A percentile compares a stretch with the other conserved stretches of the same genome.
Conservation (phyloP, 192 early-diverging fungal genomes). For the Coemansia pectinata region DNA sequence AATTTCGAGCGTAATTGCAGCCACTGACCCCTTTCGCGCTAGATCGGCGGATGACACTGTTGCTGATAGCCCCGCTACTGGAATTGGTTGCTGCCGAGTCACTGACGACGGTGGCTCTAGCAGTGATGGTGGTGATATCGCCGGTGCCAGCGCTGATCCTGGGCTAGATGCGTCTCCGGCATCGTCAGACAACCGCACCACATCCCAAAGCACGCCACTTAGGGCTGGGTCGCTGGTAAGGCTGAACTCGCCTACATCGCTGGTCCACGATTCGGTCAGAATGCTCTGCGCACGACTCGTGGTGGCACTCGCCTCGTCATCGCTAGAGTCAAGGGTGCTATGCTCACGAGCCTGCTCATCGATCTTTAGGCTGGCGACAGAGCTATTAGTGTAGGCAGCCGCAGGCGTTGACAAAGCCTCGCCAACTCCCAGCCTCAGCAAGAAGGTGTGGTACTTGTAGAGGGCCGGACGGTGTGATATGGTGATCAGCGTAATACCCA, state of each 20-base stretch:
- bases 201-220: constrained; percentile 54
- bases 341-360: background rate
- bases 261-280: constrained; percentile 48
- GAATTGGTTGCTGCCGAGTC: background rate
- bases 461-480: constrained; percentile 92
- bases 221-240: constrained; percentile 12
- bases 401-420: constrained; percentile 7
- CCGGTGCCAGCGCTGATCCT: background rate
- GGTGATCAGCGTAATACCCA: constrained; percentile 90
- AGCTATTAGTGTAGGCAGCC: background rate
- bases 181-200: constrained; percentile 36
- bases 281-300: constrained; percentile 9
- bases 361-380: background rate
- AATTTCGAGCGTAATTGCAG: constrained; percentile 37
- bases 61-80: background rate
- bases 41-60: constrained; percentile 35
- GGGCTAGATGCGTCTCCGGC: constrained; percentile 2
- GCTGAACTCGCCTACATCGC: constrained; percentile 32
- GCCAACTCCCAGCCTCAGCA: constrained; percentile 75
- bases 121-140: background rate
- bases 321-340: background rate
- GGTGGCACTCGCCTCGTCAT: background rate
- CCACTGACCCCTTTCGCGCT: constrained; percentile 34
- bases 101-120: background rate
- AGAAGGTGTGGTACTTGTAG: constrained; percentile 95